Percentiles rank a stretch among this genome's conserved stretches.
These are phyloP conservation scores for Podaxis sp. DNA, from an alignment of 768 basidiomycete species.

Conservation along the genomic window DNA sequence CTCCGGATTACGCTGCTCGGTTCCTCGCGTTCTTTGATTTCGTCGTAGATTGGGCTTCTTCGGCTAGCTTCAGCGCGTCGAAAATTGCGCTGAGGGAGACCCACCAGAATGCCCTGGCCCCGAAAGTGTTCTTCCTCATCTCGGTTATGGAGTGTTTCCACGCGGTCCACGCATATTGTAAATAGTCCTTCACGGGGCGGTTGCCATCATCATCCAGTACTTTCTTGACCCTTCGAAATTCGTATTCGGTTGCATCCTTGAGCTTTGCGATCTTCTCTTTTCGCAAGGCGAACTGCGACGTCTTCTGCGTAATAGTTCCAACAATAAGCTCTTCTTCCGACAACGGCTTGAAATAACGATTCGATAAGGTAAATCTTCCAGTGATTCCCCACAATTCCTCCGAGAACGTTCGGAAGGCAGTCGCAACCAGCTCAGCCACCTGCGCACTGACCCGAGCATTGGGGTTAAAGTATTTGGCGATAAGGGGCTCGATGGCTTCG, in stretches of 20 bases:
- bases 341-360: slow-evolving; percentile 32
- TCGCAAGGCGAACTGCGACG: slow-evolving; percentile 47
- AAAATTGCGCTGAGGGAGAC: slow-evolving; percentile 52
- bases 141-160: slow-evolving; percentile 37
- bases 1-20: too few relatives aligned
- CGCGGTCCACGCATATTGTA: slow-evolving; percentile 49
- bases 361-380: slow-evolving; percentile 38
- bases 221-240: slow-evolving; percentile 45
- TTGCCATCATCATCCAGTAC: slow-evolving; percentile 46
- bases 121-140: slow-evolving; percentile 33
- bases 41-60: background rate
- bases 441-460: background rate
- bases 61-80: slow-evolving; percentile 30
- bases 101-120: slow-evolving; percentile 58
- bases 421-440: slow-evolving; percentile 13
- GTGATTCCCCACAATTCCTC: slow-evolving; percentile 45
- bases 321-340: slow-evolving; percentile 61
- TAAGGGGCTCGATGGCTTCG: background rate
- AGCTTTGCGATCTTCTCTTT: slow-evolving; percentile 48
- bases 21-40: background rate
- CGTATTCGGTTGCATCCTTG: slow-evolving; percentile 47
- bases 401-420: slow-evolving; percentile 36
- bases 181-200: slow-evolving; percentile 28
- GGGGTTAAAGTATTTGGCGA: background rate
- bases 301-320: slow-evolving; percentile 62